phyloP scores from a whole-genome alignment of 2,329 filamentous ascomycete species.

The Aspergillus sp. region DNA sequence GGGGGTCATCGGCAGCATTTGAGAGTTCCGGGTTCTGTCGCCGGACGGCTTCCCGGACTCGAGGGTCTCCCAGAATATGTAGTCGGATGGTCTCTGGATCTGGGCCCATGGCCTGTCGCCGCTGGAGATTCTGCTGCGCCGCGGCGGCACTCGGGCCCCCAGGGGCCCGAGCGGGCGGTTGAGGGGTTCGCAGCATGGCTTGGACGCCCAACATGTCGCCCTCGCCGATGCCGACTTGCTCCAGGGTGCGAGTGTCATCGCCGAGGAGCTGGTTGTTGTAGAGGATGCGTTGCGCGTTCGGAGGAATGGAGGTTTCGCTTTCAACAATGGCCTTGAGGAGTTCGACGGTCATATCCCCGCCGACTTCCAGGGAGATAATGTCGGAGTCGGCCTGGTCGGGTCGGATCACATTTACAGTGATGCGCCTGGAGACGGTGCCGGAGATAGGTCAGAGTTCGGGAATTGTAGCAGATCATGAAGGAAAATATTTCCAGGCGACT shows the following conservation, averaged over 20 bases:
- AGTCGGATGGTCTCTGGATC: slow-evolving; percentile 82
- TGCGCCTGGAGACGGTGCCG: slow-evolving; percentile 59
- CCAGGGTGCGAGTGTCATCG: slow-evolving; percentile 76
- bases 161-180: slow-evolving; percentile 28
- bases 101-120: slow-evolving; percentile 33
- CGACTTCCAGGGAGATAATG: slow-evolving; percentile 78
- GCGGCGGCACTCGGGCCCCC: slow-evolving; percentile 25
- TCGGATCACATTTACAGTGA: slow-evolving; percentile 81
- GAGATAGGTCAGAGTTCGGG: neutral
- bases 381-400: slow-evolving; percentile 69
- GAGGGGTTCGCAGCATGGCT: slow-evolving; percentile 49
- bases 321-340: slow-evolving; percentile 86
- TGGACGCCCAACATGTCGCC: slow-evolving; percentile 92
- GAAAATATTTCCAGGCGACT: slow-evolving; percentile 8
- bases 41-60: slow-evolving; percentile 67
- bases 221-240: slow-evolving; percentile 76
- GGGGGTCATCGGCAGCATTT: slow-evolving; percentile 70
- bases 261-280: slow-evolving; percentile 81
- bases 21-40: slow-evolving; percentile 74
- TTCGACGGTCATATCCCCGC: slow-evolving; percentile 76
- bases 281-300: slow-evolving; percentile 77
- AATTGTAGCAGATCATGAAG: neutral
- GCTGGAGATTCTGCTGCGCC: slow-evolving; percentile 26
- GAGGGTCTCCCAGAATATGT: slow-evolving; percentile 76
- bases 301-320: slow-evolving; percentile 74